phyloP scores from a whole-genome alignment of 352 stramenopile species.

The Phytophthora pinifolia region DNA sequence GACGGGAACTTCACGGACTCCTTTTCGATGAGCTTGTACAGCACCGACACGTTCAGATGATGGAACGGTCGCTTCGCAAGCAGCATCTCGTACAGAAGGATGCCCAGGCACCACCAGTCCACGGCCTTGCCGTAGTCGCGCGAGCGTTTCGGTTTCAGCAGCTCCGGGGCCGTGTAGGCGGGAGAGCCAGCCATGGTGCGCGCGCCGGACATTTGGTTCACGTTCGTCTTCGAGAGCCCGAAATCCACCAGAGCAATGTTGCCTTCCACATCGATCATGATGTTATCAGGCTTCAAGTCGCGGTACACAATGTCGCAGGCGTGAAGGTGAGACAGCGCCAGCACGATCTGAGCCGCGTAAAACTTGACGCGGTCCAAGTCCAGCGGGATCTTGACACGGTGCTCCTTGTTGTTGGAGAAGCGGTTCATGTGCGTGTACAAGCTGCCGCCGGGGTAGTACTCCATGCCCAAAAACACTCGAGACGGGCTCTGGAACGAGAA shows the following conservation, averaged over 20 bases:
- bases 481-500: conserved; percentile 87
- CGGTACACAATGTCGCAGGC: conserved; percentile 95
- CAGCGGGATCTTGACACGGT: conserved; percentile 85
- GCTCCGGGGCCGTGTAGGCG: conserved; percentile 78
- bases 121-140: conserved; percentile 87
- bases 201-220: conserved; percentile 82
- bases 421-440: conserved; percentile 93
- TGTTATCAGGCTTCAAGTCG: conserved; percentile 96
- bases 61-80: conserved; percentile 91
- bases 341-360: conserved; percentile 92
- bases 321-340: conserved; percentile 91
- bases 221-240: conserved; percentile 92
- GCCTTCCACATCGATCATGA: conserved; percentile 93
- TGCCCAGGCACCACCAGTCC: conserved; percentile 89
- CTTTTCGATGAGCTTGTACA: conserved; percentile 92
- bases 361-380: conserved; percentile 83
- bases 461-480: conserved; percentile 82
- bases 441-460: conserved; percentile 83
- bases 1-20: conserved; percentile 85
- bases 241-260: conserved; percentile 96
- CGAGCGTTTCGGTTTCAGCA: conserved; percentile 82
- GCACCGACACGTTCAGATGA: conserved; percentile 87
- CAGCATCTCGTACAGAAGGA: conserved; percentile 92
- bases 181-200: conserved; percentile 85
- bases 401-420: conserved; percentile 90